These are phyloP conservation scores for Quercus tomentella DNA, from an alignment of 331 rosid species.

Conservation along the genomic window DNA sequence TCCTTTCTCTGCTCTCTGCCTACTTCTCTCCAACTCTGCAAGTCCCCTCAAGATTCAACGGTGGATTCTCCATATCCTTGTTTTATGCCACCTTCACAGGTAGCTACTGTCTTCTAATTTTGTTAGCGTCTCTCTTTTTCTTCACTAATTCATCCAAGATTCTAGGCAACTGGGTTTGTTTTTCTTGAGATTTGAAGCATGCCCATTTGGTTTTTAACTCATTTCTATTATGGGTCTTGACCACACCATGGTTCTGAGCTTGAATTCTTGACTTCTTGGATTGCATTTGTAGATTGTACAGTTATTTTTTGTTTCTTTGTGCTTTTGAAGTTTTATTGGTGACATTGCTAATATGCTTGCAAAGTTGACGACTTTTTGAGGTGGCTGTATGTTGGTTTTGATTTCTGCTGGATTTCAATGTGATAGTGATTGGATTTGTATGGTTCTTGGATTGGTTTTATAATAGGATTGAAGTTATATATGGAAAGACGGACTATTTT, in stretches of 20 bases:
- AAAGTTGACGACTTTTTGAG: not conserved
- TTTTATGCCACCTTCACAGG: not conserved
- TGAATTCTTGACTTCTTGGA: constrained; percentile 10
- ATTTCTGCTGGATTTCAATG: not conserved
- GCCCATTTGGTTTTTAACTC: constrained; percentile 27
- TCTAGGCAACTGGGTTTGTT: constrained; percentile 18
- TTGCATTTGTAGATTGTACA: not conserved
- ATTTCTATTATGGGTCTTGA: constrained; percentile 1
- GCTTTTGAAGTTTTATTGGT: not conserved
- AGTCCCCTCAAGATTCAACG: not conserved
- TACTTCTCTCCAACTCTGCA: not conserved
- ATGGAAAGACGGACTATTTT: not conserved
- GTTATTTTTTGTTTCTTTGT: not conserved
- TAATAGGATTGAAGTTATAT: constrained; percentile 20
- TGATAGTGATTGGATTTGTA: constrained; percentile 9
- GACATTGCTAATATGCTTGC: not conserved
- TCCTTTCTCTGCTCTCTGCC: not conserved
- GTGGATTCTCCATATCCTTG: constrained; percentile 1
- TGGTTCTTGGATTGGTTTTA: constrained; percentile 17
- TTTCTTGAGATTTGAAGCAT: constrained; percentile 33
- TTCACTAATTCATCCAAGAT: not conserved
- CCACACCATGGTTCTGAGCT: not conserved
- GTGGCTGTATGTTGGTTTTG: not conserved
- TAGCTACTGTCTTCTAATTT: not conserved
- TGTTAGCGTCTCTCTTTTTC: not conserved